These are phyloP conservation scores for Boletellus deceptivus DNA, from an alignment of 1,284 basidiomycete species.

Conservation along the genomic window DNA sequence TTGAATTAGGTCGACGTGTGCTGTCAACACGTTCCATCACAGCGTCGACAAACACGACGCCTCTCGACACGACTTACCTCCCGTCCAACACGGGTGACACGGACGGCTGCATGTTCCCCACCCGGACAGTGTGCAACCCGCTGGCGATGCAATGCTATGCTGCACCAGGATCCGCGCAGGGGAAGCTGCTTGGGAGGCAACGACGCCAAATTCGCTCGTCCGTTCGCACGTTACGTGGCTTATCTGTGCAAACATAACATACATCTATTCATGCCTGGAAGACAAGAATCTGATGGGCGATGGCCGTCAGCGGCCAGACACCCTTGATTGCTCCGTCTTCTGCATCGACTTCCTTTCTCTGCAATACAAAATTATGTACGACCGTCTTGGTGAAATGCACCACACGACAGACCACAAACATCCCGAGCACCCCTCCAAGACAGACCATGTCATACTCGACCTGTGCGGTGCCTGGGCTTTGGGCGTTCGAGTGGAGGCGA, in stretches of 20 bases:
- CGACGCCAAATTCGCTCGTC: not conserved
- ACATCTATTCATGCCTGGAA: slow-evolving; percentile 17
- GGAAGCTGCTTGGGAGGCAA: not conserved
- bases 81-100: not conserved
- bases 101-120: slow-evolving; percentile 12
- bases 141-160: not conserved
- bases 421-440: slow-evolving; percentile 26
- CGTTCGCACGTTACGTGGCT: not conserved
- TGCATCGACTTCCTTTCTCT: slow-evolving; percentile 27
- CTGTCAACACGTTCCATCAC: slow-evolving; percentile 31
- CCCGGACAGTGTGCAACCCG: not conserved
- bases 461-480: slow-evolving; percentile 4
- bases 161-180: not conserved
- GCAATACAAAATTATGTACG: slow-evolving; percentile 31
- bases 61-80: not conserved
- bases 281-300: slow-evolving; percentile 32
- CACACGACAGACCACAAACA: slow-evolving; percentile 29
- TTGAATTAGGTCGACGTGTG: slow-evolving; percentile 28
- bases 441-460: slow-evolving; percentile 33
- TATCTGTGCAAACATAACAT: not conserved
- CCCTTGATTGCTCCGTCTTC: slow-evolving; percentile 28
- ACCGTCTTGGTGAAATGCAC: slow-evolving; percentile 17
- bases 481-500: slow-evolving; percentile 17
- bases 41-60: not conserved
- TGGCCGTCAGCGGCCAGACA: slow-evolving; percentile 31